Conservation (phyloP, 1,284 basidiomycete genomes). For the Trichosporon inkin region DNA sequence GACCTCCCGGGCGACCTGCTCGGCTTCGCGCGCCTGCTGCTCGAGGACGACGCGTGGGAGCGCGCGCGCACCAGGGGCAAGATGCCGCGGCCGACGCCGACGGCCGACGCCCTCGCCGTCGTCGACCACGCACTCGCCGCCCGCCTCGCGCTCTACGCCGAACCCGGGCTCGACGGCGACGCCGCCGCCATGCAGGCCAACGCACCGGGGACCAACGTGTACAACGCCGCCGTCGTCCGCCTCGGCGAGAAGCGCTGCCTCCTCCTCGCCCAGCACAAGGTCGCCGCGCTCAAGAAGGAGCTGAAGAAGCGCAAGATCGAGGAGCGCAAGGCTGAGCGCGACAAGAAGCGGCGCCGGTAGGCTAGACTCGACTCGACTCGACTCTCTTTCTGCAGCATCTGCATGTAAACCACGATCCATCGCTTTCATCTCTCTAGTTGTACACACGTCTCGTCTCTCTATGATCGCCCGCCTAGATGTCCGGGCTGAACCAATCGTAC, state of each 20-base stretch:
- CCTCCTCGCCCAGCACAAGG: slow-evolving; percentile 23
- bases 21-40: slow-evolving; percentile 67
- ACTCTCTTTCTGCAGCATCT: too few relatives aligned
- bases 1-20: slow-evolving; percentile 61
- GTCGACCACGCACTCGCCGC: slow-evolving; percentile 54
- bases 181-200: slow-evolving; percentile 29
- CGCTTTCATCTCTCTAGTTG: not conserved
- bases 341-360: not conserved
- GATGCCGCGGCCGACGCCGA: slow-evolving; percentile 69
- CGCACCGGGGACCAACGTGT: slow-evolving; percentile 17
- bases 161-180: slow-evolving; percentile 34
- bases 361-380: too few relatives aligned
- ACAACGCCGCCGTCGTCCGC: slow-evolving; percentile 49
- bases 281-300: slow-evolving; percentile 5
- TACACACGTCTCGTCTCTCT: not conserved
- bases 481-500: slow-evolving; percentile 39
- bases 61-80: slow-evolving; percentile 65
- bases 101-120: slow-evolving; percentile 49
- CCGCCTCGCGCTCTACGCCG: slow-evolving; percentile 10
- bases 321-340: slow-evolving; percentile 7
- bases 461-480: slow-evolving; percentile 21
- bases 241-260: slow-evolving; percentile 51
- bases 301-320: slow-evolving; percentile 2
- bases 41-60: slow-evolving; percentile 63
- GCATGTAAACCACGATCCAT: not conserved